Base-by-base conservation (phyloP, 306 rosid species). In the Vachellia collinsii region DNA sequence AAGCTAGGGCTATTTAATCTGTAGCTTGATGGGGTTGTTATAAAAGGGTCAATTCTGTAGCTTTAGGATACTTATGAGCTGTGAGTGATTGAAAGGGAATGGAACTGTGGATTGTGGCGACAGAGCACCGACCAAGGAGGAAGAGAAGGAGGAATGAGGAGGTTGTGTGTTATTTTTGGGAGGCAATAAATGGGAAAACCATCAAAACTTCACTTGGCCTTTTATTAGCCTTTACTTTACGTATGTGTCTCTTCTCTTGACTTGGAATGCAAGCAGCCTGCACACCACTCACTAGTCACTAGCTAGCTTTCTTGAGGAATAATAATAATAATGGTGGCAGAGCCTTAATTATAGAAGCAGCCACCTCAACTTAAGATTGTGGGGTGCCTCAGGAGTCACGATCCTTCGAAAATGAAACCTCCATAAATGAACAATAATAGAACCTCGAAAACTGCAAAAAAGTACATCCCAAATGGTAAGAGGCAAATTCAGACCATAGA, bases 211-310 rank as follows among this genome's bases (percentile, higher is more conserved):
- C n/a, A 37, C 29, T 14, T 39, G 37, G 67, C 25, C 79, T 48
- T 63, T 50, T 42, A 19, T 63, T 25, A 41, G 48, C 70, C 48
- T 23, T 29, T 70, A 23, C 78, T 74, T 42, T 20, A 39, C 23
- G 34, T 4, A 3, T 70, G 53, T 61, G 4, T 42, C 41, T 8
- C 76, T 75, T 74, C 41, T n/a, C 84, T 81, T 74, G 22, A 34
- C 84, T 81, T 74, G 22, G 3, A 81, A 74, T 65, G 66, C 73
- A 81, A 53, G 84, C 8, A 53, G 84, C 8, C 25, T 76, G 61
- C 67, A 9, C 37, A 22, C 34, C 17, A 19, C n/a, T 29, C 34
- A 29, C 34, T 29, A 2, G 34, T 29, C 34, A 0, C 34, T 29
- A 2, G 20, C 34, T 59, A 59, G 3, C 17, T 25, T 25, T 61